Percentiles rank a stretch among this genome's conserved stretches.
phyloP scores from a whole-genome alignment of 257 asterid genomes.

The Mentha longifolia region DNA sequence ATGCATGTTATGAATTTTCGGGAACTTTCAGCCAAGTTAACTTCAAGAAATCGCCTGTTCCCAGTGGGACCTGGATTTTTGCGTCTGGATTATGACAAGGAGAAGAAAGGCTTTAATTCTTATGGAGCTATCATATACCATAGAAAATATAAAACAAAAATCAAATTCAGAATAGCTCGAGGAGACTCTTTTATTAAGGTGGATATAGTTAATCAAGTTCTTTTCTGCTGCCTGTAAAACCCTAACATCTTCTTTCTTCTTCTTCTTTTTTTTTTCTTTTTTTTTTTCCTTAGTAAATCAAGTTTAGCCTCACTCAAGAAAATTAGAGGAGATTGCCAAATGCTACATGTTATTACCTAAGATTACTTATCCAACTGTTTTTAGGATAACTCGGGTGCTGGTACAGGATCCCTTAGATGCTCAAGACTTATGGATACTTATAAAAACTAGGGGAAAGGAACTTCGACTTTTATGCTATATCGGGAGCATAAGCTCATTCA shows the following conservation, averaged over 20 bases:
- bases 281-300: no score
- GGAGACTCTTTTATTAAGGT: constrained; percentile 4
- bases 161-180: constrained; percentile 19
- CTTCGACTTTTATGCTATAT: constrained; percentile 26
- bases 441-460: constrained; percentile 1
- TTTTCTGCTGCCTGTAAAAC: no score
- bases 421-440: constrained; percentile 24
- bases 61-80: constrained; percentile 80
- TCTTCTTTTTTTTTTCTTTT: no score
- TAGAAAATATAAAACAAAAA: constrained; percentile 16
- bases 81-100: constrained; percentile 60
- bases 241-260: no score
- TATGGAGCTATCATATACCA: neutral
- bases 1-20: constrained; percentile 96
- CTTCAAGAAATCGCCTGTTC: constrained; percentile 84
- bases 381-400: constrained; percentile 24
- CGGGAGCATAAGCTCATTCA: constrained; percentile 12
- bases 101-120: constrained; percentile 7
- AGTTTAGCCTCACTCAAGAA: constrained; percentile 19
- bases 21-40: constrained; percentile 94
- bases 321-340: constrained; percentile 7
- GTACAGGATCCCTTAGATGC: constrained; percentile 20
- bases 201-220: constrained; percentile 17
- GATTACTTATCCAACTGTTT: constrained; percentile 12
- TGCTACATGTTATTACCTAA: constrained; percentile 14